Base-by-base conservation (phyloP, 108 stramenopile genomes). In the Nitzschia inconspicua region DNA sequence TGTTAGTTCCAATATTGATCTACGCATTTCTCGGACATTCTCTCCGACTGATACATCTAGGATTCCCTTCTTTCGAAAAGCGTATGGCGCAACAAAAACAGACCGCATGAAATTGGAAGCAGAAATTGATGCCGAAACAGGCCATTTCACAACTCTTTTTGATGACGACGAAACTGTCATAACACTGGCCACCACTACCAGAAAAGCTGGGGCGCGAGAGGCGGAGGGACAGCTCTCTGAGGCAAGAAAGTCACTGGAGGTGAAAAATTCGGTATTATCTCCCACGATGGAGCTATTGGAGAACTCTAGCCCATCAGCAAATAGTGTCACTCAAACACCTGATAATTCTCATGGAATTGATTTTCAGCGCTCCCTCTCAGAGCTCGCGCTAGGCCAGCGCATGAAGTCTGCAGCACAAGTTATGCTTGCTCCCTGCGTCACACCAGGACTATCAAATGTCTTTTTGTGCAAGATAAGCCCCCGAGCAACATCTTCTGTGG, bases 141-240 rank as follows among this genome's bases (percentile, higher is more conserved):
- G 58, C 4, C 52, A 54, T 7, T 63, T 52, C 25, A 63, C 62
- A 5, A 61, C 60, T 16, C 57, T 83, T n/a, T 53, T 80, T 42
- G 91, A 93, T 18, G 91, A 93, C 54, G 91, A 93, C 50, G 86
- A 89, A 75, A 93, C 91, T 6, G 80, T 93, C 22, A 65, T 68
- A n/a, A 89, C 86, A 7, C 57, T 76, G 18, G 56, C 70, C 0
- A 84, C 88, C 3, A 26, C 48, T 18, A 54, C n/a, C n/a, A n/a
- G n/a, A n/a, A n/a, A n/a, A n/a, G n/a, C n/a, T n/a, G n/a, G n/a
- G n/a, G n/a, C n/a, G n/a, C n/a, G 4, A 56, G 34, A 30, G 58
- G 28, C 40, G 32, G 51, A 35, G 24, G 50, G 6, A 31, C 48
- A 56, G 40, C 47, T 8, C 34, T 31, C 41, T 35, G 72, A 70